Base-by-base conservation (phyloP, 768 basidiomycete species). In the Astraeus odoratus region DNA sequence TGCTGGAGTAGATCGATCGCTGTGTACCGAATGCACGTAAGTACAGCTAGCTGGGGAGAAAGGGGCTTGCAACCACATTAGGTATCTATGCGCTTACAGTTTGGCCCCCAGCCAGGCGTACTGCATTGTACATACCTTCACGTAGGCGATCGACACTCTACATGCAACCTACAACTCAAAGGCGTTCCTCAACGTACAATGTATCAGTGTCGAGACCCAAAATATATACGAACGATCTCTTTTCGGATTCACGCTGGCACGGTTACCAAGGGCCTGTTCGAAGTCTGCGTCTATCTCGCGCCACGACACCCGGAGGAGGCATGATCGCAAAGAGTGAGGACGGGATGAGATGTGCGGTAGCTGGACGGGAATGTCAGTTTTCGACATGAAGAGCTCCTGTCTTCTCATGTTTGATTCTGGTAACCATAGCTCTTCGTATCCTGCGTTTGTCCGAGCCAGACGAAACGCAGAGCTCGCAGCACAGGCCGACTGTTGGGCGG, bases 331-430 rank as follows among this genome's bases (percentile, higher is more conserved):
- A 74, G 55, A 81, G 74, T 50, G 79, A 81, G 49, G 86, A 88
- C 53, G 81, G 80, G 1, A 57, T 54, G 29, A 65, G 79, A 54
- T 86, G 83, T 63, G 84, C 78, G 2, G 81, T 88, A 9, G 77
- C 86, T 1, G 86, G 86, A n/a, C 78, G 77, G 62, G 86, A 87
- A 69, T 86, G 86, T 86, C 48, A 51, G 75, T 61, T 33, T 25
- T 7, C 20, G 16, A 13, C 16, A 10, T 44, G 51, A 43, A 20
- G 48, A 30, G 29, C 39, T 24, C n/a, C 33, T 10, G 16, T 16
- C 20, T 8, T 35, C 37, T 26, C 16, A 49, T 60, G 36, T 56
- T 48, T 39, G 37, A 24, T 25, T 27, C 36, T 39, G 40, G 16
- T 19, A 18, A 55, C 61, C 41, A 46, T 63, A 83, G 82, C 78